Base-by-base conservation (phyloP, 768 basidiomycete genomes). In the Panaeolus papilionaceus region DNA sequence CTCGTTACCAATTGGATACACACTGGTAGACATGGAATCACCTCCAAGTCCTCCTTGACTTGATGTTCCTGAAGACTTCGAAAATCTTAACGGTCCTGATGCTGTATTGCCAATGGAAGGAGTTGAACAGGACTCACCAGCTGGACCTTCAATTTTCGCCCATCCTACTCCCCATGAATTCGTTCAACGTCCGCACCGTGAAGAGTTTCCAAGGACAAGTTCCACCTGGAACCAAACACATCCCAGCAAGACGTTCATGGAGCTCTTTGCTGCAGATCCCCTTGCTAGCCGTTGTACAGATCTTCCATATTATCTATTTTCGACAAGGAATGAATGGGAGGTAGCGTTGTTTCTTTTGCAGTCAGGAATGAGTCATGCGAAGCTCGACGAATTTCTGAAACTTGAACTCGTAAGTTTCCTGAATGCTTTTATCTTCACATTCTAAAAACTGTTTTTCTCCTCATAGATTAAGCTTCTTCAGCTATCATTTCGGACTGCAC, bases 291-390 rank as follows among this genome's bases (percentile, higher is more conserved):
- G 73, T 28, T 38, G 75, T 11, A 61, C 37, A 18, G 23, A 68
- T 0, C 79, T 78, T 61, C 51, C 74, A 0, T 79, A 74, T 63
- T 80, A 78, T 62, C 80, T 77, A 16, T 82, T 78, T 67, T 67
- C 72, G 7, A 73, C 72, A 12, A 65, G 69, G 16, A 67, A 65
- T 0, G 79, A 82, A 62, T 81, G 79, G 79, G 71, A 80, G 68
- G 39, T 79, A 4, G 77, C 71, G 8, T 72, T 68, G 5, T 80
- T 75, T 67, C 71, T 80, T 0, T 64, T 75, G 18, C 66, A 64
- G 4, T 77, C 75, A 5, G 54, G 68, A 20, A 65, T 81, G 47
- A 79, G 76, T 44, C 75, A 78, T 76, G 65, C 68, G 11, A 69
- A 66, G 5, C 75, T 78, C 10, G 68, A 77, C 38, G 65, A 73